These are phyloP conservation scores for Aspergillus ustus DNA, from an alignment of 2,329 filamentous ascomycete species.

Conservation along the genomic window DNA sequence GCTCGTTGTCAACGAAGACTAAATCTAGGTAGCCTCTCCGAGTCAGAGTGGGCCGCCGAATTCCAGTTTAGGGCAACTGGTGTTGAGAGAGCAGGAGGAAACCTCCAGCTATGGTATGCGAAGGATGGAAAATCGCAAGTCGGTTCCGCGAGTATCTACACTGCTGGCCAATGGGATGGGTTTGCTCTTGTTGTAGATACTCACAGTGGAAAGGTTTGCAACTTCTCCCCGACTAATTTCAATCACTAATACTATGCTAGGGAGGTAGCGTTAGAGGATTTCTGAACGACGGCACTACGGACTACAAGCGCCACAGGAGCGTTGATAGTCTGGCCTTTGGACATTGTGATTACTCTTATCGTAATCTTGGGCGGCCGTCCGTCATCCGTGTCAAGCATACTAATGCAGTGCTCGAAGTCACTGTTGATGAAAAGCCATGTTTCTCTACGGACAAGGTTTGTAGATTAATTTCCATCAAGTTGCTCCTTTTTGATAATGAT, in stretches of 20 bases:
- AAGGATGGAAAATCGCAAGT: constrained; percentile 69
- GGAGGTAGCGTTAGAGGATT: constrained; percentile 88
- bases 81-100: constrained; percentile 82
- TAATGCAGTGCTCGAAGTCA: constrained; percentile 70
- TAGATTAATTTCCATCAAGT: not conserved
- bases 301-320: constrained; percentile 75
- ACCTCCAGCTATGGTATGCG: constrained; percentile 91
- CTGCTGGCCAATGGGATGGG: constrained; percentile 84
- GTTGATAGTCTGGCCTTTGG: constrained; percentile 90
- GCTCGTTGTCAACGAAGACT: not conserved
- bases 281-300: constrained; percentile 84
- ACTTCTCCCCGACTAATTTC: not conserved
- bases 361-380: constrained; percentile 85
- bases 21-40: constrained; percentile 41
- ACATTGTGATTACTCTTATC: constrained; percentile 87
- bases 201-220: constrained; percentile 67
- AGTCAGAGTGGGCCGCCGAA: constrained; percentile 78
- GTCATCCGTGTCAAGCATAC: constrained; percentile 76
- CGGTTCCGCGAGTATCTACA: constrained; percentile 80
- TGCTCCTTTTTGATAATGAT: constrained; percentile 2
- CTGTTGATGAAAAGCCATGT: constrained; percentile 78
- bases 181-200: constrained; percentile 84
- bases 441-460: constrained; percentile 74
- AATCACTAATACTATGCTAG: constrained; percentile 31
- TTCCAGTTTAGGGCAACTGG: constrained; percentile 87